Evolutionary conservation across 2,329 filamentous ascomycete genomes (phyloP).

Genomic region (Colletotrichum sp.): DNA sequence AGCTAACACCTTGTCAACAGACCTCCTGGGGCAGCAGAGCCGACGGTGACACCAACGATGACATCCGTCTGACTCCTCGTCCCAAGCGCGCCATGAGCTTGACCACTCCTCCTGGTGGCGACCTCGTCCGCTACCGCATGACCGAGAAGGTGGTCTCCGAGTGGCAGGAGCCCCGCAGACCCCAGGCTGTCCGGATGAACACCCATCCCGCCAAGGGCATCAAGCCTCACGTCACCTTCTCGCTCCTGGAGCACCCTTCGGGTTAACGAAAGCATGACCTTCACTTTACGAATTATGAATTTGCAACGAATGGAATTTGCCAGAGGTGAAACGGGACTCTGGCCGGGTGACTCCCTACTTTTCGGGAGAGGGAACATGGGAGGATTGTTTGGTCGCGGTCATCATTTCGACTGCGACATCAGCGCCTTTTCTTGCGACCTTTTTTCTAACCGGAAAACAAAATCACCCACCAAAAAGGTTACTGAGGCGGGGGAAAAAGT

Average conservation of each 20-base stretch:
- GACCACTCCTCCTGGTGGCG: conserved; percentile 48
- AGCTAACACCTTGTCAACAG: conserved; percentile 48
- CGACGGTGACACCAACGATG: conserved; percentile 86
- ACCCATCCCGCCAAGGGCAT: conserved; percentile 16
- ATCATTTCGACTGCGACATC: background rate
- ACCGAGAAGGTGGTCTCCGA: conserved; percentile 24
- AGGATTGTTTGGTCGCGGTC: background rate
- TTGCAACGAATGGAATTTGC: conserved; percentile 12
- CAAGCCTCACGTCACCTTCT: conserved; percentile 20
- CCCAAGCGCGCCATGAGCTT: conserved; percentile 46
- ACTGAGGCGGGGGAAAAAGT: background rate
- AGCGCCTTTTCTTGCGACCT: background rate
- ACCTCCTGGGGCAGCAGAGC: conserved; percentile 96
- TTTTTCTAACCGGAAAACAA: conserved; percentile 8
- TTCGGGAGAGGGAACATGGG: background rate
- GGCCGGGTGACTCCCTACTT: background rate
- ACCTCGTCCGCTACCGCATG: conserved; percentile 49
- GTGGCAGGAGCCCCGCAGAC: conserved; percentile 22
- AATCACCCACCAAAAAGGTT: conserved; percentile 12
- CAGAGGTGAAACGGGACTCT: conserved; percentile 25
- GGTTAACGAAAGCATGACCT: background rate
- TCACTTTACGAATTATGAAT: conserved; percentile 17
- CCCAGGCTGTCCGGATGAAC: conserved; percentile 11
- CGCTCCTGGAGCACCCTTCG: conserved; percentile 3
- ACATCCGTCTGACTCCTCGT: conserved; percentile 65